Evolutionary conservation across 2,329 filamentous ascomycete genomes (phyloP), one percentile per base, ranked within the genome.

Genomic region (Pseudogymnoascus sp.): DNA sequence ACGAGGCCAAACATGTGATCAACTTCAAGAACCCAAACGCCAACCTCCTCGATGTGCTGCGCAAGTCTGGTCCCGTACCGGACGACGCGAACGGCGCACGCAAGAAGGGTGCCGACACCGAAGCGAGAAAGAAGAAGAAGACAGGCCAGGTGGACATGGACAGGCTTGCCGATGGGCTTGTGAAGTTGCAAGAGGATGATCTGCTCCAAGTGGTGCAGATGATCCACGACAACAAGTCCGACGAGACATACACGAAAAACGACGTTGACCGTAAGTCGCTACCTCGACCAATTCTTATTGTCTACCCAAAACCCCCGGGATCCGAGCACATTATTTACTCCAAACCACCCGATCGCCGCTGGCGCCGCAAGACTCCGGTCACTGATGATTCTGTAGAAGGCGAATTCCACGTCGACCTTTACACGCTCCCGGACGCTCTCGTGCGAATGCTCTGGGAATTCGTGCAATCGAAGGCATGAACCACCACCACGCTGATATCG

Each of bases 371-470:
- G 50, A 37, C 13, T 31, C 33, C 38, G 15, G 35, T 46, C 62
- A 59, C 62, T 65, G 60, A 64, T 21, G 19, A 44, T 61, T 13
- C 60, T 59, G 60, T 72, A 90, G 92, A 93, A 72, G 95, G 95
- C 72, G 95, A 99, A 78, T 99, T 99, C 79, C 95, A 96, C 65
- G 93, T 99, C 70, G 95, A 99, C 73, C 83, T 99, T 64, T 97
- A 96, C 79, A 97, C 95, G n/a, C 86, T 99, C 67, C 93, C 95
- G 0, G 95, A 97, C 68, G 78, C 80, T 29, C 82, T 97, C 38
- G 89, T 95, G 74, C 96, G 95, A 77, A 92, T 91, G 86, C 87
- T 99, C 65, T 97, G 93, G 93, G 93, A 97, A 66, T 96, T 95
- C 74, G 85, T 85, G 44, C 74, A 74, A 62, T 77, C 79, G 59